Base-by-base conservation (phyloP, 495 filamentous ascomycete species). In the Chaetomium tenue region DNA sequence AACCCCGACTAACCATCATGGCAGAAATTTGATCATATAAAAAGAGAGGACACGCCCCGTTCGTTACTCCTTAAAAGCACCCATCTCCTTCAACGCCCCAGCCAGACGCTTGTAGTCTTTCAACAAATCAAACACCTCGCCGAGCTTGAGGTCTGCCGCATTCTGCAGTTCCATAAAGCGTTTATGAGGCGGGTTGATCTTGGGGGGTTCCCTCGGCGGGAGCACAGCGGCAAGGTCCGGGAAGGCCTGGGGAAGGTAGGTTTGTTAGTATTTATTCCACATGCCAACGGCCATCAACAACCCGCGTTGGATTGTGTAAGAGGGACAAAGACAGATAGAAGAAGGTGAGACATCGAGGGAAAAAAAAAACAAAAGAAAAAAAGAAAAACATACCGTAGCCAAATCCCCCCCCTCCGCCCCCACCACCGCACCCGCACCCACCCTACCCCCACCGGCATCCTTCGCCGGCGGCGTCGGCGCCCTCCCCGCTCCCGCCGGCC, bases 21-120 rank as follows among this genome's bases (percentile, higher is more conserved):
- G 3, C 3, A 33, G 18, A 56, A 0, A 37, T 2, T 50, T 33
- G 15, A 50, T 18, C 20, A 8, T 11, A 44, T 8, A 20, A 20
- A 50, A 50, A 47, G 18, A 46, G 12, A 47, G n/a, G 46, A 3
- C n/a, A 51, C 3, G 6, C 26, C 18, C 26, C 2, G 7, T 3
- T 66, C 2, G 7, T 3, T 66, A 72, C 68, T 81, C 76, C 60
- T 78, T 84, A 57, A 88, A 80, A 39, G 82, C 85, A 5, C 84
- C 83, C 72, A 83, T 75, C 61, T 86, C 82, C 72, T 83, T 84
- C 72, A 92, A 74, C 26, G 84, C 88, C 22, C 77, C 81, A 9
- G 90, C 91, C 15, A 99, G 77, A 55, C 93, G 79, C 66, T 92
- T 88, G 74, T 98, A 99, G 75, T 97, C 94, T 68, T 85, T 85